Evolutionary conservation across 495 filamentous ascomycete genomes (phyloP).

Genomic region (Bryoglossum gracile): DNA sequence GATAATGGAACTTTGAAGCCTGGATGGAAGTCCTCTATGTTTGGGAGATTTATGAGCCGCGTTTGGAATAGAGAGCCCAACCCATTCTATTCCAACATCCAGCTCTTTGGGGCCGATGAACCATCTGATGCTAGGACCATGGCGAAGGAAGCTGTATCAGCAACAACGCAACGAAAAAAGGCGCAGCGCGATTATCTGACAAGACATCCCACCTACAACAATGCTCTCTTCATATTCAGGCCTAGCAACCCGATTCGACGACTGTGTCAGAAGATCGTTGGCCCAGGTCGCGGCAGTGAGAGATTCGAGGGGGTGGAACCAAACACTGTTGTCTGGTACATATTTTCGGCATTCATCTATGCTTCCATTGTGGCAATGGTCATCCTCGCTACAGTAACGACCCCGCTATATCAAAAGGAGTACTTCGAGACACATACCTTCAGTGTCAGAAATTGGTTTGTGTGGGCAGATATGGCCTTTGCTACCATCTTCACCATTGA

Average conservation of each 20-base stretch:
- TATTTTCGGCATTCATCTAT: constrained; percentile 91
- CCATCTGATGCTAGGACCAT: constrained; percentile 76
- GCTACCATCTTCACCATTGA: constrained; percentile 82
- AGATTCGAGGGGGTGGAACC: constrained; percentile 82
- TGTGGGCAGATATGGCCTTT: constrained; percentile 85
- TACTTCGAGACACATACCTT: constrained; percentile 57
- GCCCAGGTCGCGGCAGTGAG: constrained; percentile 78
- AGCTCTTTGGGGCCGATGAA: constrained; percentile 60
- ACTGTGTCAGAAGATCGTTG: constrained; percentile 84
- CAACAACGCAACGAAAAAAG: constrained; percentile 70
- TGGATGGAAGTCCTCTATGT: constrained; percentile 48
- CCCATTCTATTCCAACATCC: constrained; percentile 83
- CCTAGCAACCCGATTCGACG: constrained; percentile 69
- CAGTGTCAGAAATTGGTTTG: constrained; percentile 76
- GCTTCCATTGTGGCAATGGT: constrained; percentile 96
- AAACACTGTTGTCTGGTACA: constrained; percentile 81
- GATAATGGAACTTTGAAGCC: constrained; percentile 33
- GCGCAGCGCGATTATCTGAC: constrained; percentile 86
- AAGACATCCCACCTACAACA: constrained; percentile 87
- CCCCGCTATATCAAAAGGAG: constrained; percentile 82
- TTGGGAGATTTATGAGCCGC: constrained; percentile 44
- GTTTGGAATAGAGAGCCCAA: constrained; percentile 72
- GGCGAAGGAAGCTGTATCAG: constrained; percentile 82
- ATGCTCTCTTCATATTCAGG: constrained; percentile 78
- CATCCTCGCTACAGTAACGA: constrained; percentile 86